Percentiles rank a stretch among this genome's conserved stretches.
Conservation (phyloP, 2,329 filamentous ascomycete species). For the Biscogniauxia mediterranea region DNA sequence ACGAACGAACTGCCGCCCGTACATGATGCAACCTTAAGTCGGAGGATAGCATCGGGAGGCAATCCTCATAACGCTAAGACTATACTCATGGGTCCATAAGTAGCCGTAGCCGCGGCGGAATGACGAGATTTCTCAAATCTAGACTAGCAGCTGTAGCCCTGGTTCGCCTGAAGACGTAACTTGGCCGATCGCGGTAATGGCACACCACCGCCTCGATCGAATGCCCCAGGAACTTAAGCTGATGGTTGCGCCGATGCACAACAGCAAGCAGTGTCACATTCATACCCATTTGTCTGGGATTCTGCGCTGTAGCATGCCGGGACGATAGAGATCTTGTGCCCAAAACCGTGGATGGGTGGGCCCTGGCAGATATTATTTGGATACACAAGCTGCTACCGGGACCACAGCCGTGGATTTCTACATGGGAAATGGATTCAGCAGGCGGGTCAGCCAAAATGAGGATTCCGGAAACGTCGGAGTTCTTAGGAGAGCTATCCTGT, state of each 20-base stretch:
- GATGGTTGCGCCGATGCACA: slow-evolving; percentile 13
- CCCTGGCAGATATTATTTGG: slow-evolving; percentile 18
- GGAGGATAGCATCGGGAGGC: background rate
- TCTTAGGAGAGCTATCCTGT: background rate
- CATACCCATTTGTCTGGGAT: slow-evolving; percentile 18
- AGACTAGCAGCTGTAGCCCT: background rate
- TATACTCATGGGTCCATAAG: background rate
- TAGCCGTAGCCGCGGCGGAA: background rate
- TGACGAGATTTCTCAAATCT: background rate
- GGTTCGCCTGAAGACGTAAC: background rate
- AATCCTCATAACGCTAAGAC: background rate
- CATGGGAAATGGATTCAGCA: background rate
- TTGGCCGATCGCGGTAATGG: background rate
- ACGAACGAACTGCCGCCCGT: background rate
- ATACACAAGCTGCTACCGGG: slow-evolving; percentile 15
- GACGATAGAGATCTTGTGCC: slow-evolving; percentile 17
- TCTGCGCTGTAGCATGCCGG: slow-evolving; percentile 21
- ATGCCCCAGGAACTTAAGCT: slow-evolving; percentile 4
- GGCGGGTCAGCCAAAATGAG: slow-evolving; percentile 1
- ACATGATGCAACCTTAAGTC: background rate
- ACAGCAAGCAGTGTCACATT: slow-evolving; percentile 18
- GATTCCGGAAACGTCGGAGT: background rate
- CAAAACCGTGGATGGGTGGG: slow-evolving; percentile 13
- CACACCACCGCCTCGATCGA: slow-evolving; percentile 2
- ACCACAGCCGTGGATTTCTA: slow-evolving; percentile 10